Conservation (phyloP, 2,329 filamentous ascomycete species). For the Sodiomyces alkalinus region DNA sequence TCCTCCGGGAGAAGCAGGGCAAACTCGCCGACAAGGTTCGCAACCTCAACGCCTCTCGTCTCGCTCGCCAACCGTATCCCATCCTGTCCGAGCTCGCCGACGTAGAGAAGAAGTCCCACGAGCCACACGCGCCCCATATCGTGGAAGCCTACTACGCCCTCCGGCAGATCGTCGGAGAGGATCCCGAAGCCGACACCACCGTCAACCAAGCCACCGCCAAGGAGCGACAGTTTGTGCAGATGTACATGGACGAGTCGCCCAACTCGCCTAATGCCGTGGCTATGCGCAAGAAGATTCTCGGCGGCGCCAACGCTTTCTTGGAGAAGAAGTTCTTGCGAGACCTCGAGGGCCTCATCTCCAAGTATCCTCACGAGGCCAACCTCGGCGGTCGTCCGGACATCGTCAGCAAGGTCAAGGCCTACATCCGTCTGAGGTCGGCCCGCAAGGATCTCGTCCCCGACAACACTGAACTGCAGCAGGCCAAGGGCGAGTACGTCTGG, state of each 20-base stretch:
- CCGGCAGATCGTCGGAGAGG: slow-evolving; percentile 63
- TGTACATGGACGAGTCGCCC: slow-evolving; percentile 62
- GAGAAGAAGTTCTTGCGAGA: slow-evolving; percentile 70
- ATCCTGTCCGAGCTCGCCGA: slow-evolving; percentile 62
- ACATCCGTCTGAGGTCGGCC: slow-evolving; percentile 64
- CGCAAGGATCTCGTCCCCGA: slow-evolving; percentile 77
- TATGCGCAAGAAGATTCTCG: slow-evolving; percentile 65
- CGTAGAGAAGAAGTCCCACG: slow-evolving; percentile 55
- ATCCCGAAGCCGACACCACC: slow-evolving; percentile 39
- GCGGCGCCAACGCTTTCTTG: slow-evolving; percentile 64
- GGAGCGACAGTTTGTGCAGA: slow-evolving; percentile 60
- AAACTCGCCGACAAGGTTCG: slow-evolving; percentile 69
- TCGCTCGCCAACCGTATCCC: slow-evolving; percentile 52
- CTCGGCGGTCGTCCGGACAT: slow-evolving; percentile 79
- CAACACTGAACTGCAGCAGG: slow-evolving; percentile 63
- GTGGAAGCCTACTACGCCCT: slow-evolving; percentile 73
- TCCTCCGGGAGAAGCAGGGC: slow-evolving; percentile 69
- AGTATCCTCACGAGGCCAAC: slow-evolving; percentile 76
- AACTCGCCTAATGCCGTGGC: slow-evolving; percentile 48
- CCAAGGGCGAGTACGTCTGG: slow-evolving; percentile 79
- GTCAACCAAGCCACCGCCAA: slow-evolving; percentile 49
- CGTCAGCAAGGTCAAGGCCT: slow-evolving; percentile 83
- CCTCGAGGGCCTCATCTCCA: slow-evolving; percentile 62
- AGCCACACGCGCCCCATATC: slow-evolving; percentile 58
- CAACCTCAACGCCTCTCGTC: slow-evolving; percentile 58